A percentile compares a stretch with the other conserved stretches of the same genome.
Evolutionary conservation across 345 rosid species (phyloP).

Genomic region (Eucalyptus tenuipes): DNA sequence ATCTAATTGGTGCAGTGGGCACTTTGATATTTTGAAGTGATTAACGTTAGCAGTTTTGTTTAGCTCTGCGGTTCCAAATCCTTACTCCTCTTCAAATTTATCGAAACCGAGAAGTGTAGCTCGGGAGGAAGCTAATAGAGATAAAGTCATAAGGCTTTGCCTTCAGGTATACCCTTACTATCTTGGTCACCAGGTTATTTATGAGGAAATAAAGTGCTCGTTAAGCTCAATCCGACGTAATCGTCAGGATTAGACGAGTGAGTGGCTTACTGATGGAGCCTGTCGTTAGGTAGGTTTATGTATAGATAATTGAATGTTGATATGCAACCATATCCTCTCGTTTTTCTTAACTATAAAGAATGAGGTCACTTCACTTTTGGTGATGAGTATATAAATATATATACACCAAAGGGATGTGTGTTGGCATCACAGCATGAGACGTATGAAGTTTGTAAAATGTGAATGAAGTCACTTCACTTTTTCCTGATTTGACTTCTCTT

Average conservation of each 20-base stretch:
- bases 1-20: too few relatives aligned
- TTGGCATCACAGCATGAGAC: not conserved
- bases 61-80: not conserved
- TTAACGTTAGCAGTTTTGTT: not conserved
- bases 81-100: not conserved
- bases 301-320: not conserved
- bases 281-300: not conserved
- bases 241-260: not conserved
- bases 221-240: not conserved
- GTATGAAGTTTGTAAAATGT: not conserved
- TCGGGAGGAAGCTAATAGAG: not conserved
- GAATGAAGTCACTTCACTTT: not conserved
- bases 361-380: not conserved
- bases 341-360: not conserved
- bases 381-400: not conserved
- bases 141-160: not conserved
- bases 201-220: not conserved
- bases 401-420: not conserved
- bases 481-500: not conserved
- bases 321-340: not conserved
- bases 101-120: not conserved
- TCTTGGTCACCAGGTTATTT: not conserved
- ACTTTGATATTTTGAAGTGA: not conserved
- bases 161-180: not conserved
- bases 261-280: not conserved